Evolutionary conservation across 2,329 filamentous ascomycete species (phyloP), one percentile per base, ranked within the genome.

Genomic region (Penicillium brevicompactum): DNA sequence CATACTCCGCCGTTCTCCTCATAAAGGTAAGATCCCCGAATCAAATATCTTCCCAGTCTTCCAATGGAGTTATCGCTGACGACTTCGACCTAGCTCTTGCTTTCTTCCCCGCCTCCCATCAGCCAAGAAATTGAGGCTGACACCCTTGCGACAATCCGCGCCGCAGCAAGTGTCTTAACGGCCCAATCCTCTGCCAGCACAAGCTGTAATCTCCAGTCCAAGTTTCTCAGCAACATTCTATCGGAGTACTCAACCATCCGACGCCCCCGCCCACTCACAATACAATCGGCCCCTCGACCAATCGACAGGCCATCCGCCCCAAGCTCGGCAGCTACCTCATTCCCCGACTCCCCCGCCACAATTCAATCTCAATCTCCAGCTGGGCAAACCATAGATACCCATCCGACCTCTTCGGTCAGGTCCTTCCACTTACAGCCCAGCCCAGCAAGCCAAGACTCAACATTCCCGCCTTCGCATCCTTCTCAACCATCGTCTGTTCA

Each of bases 1-100:
- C 74, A 4, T 76, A 77, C 51, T 67, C 71, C 14, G 71, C 72
- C 7, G 70, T 70, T 3, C 76, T 76, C 49, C 56, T 77, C 1
- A 67, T 76, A 40, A 45, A 45, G 22, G 43, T 45, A 45, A 45
- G 24, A 41, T 1, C 16, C 1, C 8, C 14, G 5, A 16, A 40
- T 5, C 14, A 24, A 11, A 5, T 5, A 14, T 30, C n/a, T 18
- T 8, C 10, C 16, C 3, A 21, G 10, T 11, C 24, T 32, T 13
- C 5, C 3, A 18, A 27, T 10, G 11, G 5, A 1, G 8, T 1
- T 24, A 30, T 7, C 16, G 32, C 43, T 45, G 4, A 45, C 14
- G 18, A 30, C 11, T 38, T 16, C 3, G 4, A 5, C 32, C 31
- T 32, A 45, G 43, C 43, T 45, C 24, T 27, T 45, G 9, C 43